phyloP scores from a whole-genome alignment of 2,329 filamentous ascomycete genomes.

The Colletotrichum liaoningense region DNA sequence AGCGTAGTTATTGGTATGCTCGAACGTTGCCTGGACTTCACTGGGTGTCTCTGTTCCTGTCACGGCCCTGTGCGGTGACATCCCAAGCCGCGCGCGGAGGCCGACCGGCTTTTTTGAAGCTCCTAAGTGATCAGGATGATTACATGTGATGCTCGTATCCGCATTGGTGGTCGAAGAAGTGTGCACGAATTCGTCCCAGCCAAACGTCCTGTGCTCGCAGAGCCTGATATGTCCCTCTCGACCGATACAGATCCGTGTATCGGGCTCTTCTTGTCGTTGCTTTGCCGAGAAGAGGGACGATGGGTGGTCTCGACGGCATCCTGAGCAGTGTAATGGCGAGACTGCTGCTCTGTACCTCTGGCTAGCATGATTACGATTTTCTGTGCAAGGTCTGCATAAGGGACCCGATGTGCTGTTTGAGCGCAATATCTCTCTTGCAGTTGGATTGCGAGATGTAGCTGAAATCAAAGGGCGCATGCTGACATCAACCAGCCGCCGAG shows the following conservation, averaged over 20 bases:
- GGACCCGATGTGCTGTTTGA: not conserved
- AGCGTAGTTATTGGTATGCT: not conserved
- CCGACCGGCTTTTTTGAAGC: not conserved
- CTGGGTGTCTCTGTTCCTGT: not conserved
- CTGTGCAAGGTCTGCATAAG: not conserved
- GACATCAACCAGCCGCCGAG: not conserved
- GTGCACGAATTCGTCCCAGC: not conserved
- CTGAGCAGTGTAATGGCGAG: not conserved
- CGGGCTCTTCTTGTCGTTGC: not conserved
- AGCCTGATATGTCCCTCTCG: not conserved
- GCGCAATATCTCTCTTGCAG: not conserved
- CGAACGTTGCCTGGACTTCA: not conserved
- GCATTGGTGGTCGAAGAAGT: not conserved
- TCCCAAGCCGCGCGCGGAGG: no score
- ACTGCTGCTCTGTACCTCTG: not conserved
- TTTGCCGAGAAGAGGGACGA: not conserved
- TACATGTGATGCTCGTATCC: not conserved
- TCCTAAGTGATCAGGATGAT: not conserved
- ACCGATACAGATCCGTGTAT: not conserved
- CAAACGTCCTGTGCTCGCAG: not conserved
- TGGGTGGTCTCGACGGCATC: not conserved
- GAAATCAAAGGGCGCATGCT: not conserved
- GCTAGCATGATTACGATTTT: not conserved
- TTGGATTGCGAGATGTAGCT: not conserved
- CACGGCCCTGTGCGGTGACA: no score